Evolutionary conservation across 2,329 filamentous ascomycete genomes (phyloP).

Genomic region (Gremmenia infestans): DNA sequence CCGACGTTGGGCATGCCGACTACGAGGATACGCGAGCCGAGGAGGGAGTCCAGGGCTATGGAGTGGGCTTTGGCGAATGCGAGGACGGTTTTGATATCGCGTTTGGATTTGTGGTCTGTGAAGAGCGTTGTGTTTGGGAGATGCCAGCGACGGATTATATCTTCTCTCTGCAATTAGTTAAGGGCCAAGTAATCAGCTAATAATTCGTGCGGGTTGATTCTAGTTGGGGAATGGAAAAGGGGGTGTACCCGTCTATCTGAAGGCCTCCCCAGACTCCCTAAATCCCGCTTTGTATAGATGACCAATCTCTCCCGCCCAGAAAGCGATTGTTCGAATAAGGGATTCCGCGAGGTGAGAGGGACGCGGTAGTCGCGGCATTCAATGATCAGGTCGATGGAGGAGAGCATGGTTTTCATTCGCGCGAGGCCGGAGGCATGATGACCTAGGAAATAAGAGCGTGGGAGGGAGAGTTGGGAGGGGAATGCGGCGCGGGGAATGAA

Average conservation of each 20-base stretch:
- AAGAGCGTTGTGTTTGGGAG: conserved; percentile 47
- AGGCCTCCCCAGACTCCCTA: conserved; percentile 48
- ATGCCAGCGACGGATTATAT: conserved; percentile 50
- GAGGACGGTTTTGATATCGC: conserved; percentile 38
- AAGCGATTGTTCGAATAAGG: conserved; percentile 75
- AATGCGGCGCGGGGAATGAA: conserved; percentile 75
- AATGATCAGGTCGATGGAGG: conserved; percentile 79
- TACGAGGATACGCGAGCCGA: conserved; percentile 78
- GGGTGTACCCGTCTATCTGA: conserved; percentile 37
- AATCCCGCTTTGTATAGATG: conserved; percentile 86
- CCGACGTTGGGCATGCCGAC: conserved; percentile 98
- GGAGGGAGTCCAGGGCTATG: conserved; percentile 53
- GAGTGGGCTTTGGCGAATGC: conserved; percentile 48
- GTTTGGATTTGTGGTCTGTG: conserved; percentile 42
- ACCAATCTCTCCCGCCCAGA: conserved; percentile 70
- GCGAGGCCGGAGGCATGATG: conserved; percentile 80
- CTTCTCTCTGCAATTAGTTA: conserved; percentile 37
- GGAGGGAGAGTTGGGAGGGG: conserved; percentile 66
- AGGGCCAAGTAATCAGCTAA: conserved; percentile 16
- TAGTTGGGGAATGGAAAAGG: not conserved
- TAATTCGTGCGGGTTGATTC: not conserved
- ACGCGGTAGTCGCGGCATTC: conserved; percentile 94
- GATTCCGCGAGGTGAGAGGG: conserved; percentile 84
- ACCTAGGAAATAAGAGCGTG: conserved; percentile 88
- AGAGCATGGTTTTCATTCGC: conserved; percentile 77